Evolutionary conservation across 441 rosid genomes (phyloP), one percentile per base, ranked within the genome.

Genomic region (Adansonia gregorii): DNA sequence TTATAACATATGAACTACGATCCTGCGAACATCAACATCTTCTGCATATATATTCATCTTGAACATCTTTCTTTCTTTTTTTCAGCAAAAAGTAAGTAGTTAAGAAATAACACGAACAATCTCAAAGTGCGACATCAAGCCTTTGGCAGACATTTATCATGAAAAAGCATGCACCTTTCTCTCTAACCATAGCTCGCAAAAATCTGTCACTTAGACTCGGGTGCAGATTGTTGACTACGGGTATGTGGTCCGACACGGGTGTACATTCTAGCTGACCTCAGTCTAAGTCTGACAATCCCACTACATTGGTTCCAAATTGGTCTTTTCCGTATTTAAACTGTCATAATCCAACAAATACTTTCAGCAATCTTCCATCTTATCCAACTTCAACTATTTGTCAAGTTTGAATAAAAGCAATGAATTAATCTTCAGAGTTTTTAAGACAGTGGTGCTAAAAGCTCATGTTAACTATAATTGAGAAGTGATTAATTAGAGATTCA

Each of bases 241-340:
- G 35, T 35, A 35, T 35, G 39, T 35, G 39, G 39, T 35, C 39
- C 39, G 4, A 35, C 39, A 35, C 4, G 4, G 39, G 39, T 35
- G 39, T 35, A 35, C 39, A 35, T 35, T 35, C 39, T 35, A 35
- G 39, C 39, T 5, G 31, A 63, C 17, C 67, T 63, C 45, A 24
- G 66, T 24, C 66, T 15, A 60, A 31, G 67, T 31, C 67, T 31
- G 35, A 63, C 67, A 63, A 63, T 45, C 45, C 67, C 67, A 31
- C 45, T 27, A 63, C 17, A 63, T 12, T 31, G 15, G 31, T 31
- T 31, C 14, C 27, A 59, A 31, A 31, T 31, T 41, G 45, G 8
- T 63, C 3, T 31, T 14, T 31, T 31, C 3, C 15, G 41, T 20
- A 8, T 20, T 3, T 20, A 60, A 60, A 60, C n/a, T 10, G n/a